Evolutionary conservation across 495 filamentous ascomycete genomes (phyloP).

Genomic region (Neurospora discreta): DNA sequence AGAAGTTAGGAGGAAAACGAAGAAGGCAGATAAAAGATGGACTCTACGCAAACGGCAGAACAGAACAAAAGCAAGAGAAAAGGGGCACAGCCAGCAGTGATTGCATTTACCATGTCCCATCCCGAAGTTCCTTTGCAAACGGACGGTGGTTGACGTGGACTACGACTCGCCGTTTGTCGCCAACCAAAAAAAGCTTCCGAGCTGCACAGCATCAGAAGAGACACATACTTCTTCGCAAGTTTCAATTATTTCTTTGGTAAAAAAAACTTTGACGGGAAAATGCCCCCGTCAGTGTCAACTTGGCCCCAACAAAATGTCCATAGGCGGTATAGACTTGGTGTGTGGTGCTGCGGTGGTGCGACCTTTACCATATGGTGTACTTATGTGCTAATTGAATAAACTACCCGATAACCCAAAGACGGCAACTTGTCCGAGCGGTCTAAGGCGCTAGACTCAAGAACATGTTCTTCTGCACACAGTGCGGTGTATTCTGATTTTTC

Average conservation of each 20-base stretch:
- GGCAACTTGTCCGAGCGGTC: conserved; percentile 22
- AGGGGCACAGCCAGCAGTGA: not conserved
- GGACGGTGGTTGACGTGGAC: not conserved
- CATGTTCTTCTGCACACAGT: conserved; percentile 3
- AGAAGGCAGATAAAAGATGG: not conserved
- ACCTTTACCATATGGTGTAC: not conserved
- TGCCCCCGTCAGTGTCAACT: not conserved
- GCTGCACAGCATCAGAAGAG: not conserved
- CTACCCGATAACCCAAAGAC: not conserved
- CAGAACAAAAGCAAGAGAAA: not conserved
- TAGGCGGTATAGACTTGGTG: not conserved
- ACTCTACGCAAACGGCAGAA: not conserved
- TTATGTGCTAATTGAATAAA: not conserved
- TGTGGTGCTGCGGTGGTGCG: not conserved
- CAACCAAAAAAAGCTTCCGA: not conserved
- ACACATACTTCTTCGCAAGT: not conserved
- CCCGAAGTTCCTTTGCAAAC: not conserved
- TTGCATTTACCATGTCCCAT: not conserved
- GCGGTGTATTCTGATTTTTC: conserved; percentile 3
- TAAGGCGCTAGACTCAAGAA: conserved; percentile 26
- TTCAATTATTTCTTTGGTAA: not conserved
- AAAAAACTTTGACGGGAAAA: not conserved
- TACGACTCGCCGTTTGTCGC: not conserved
- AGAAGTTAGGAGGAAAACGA: not conserved
- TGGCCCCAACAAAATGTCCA: not conserved